Evolutionary conservation across 768 basidiomycete genomes (phyloP), one percentile per base, ranked within the genome.

Genomic region (Termitomyces sp.): DNA sequence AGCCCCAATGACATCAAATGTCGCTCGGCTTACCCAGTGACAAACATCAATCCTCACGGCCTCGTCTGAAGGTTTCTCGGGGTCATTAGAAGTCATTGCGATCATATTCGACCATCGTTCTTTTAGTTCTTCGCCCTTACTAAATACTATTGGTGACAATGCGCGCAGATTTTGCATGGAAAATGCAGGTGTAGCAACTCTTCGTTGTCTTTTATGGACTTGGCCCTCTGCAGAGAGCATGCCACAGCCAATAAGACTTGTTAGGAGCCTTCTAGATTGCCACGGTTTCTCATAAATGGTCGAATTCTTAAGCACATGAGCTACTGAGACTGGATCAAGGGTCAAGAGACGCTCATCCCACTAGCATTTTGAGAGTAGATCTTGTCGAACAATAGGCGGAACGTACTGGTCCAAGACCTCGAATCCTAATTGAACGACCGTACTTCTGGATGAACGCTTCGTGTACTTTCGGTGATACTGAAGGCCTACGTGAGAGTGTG

Each of bases 1-100:
- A n/a, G 91, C 69, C 1, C 93, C 94, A 63, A 97, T 93, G 45
- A 95, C 86, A 68, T 96, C 94, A 65, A 97, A 90, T 0, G 93
- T 93, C 9, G 87, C 86, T 44, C 92, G 80, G 61, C 86, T 88
- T 35, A 94, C 71, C 88, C 89, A 95, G 62, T 82, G 84, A 66
- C 83, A 86, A 7, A 94, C 82, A 64, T 97, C 91, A 26, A 97
- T 66, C 64, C 65, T 78, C 59, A 60, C 3, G 5, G 67, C 64
- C 8, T 65, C 72, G 66, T 70, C 50, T 61, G 16, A 52, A 41
- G 33, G 28, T 41, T 41, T 52, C 26, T 40, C 52, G 38, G 14
- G 16, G 28, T 52, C 13, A 20, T 52, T 20, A 5, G 52, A 52
- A 26, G 18, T 5, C 28, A 4, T 20, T 36, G 57, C 55, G 49